Percentiles rank a stretch among this genome's conserved stretches.
phyloP scores from a whole-genome alignment of 2,329 filamentous ascomycete genomes.

The Phaeophleospora eucalypticola region DNA sequence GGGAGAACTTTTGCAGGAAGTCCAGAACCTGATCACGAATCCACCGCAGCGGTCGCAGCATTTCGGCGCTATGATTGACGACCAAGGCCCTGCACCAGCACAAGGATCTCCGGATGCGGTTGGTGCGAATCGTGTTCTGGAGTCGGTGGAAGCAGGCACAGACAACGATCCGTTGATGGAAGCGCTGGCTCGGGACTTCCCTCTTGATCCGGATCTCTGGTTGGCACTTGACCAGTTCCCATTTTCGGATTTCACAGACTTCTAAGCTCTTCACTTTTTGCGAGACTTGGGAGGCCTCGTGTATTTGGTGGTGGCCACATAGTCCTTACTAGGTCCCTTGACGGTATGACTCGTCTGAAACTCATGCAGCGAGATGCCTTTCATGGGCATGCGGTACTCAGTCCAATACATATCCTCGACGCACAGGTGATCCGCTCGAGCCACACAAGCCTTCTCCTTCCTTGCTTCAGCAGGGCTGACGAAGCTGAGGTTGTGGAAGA shows the following conservation, averaged over 20 bases:
- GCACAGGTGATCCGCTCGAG: conserved; percentile 65
- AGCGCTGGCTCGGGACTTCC: conserved; percentile 20
- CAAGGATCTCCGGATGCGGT: conserved; percentile 1
- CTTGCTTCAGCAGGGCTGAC: conserved; percentile 35
- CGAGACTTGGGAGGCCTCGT: conserved; percentile 13
- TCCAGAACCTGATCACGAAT: conserved; percentile 13
- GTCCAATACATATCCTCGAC: conserved; percentile 67
- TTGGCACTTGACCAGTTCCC: conserved; percentile 29
- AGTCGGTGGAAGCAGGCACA: conserved; percentile 2
- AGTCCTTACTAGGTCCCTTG: conserved; percentile 70
- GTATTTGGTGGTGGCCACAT: conserved; percentile 45
- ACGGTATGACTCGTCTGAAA: conserved; percentile 64
- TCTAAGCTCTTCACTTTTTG: background rate
- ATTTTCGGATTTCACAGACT: conserved; percentile 20
- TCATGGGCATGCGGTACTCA: conserved; percentile 61
- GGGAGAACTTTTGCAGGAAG: conserved; percentile 48
- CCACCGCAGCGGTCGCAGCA: conserved; percentile 4
- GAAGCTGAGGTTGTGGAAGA: conserved; percentile 69
- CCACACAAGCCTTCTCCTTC: conserved; percentile 52
- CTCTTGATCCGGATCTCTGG: conserved; percentile 29
- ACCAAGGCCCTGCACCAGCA: background rate
- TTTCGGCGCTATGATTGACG: conserved; percentile 7
- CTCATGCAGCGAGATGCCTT: conserved; percentile 52
- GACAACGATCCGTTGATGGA: conserved; percentile 10
- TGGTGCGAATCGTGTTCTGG: background rate